Percentiles rank a stretch among this genome's conserved stretches.
These are phyloP conservation scores for Penicillium sp. DNA, from an alignment of 2,329 filamentous ascomycete species.

Conservation along the genomic window DNA sequence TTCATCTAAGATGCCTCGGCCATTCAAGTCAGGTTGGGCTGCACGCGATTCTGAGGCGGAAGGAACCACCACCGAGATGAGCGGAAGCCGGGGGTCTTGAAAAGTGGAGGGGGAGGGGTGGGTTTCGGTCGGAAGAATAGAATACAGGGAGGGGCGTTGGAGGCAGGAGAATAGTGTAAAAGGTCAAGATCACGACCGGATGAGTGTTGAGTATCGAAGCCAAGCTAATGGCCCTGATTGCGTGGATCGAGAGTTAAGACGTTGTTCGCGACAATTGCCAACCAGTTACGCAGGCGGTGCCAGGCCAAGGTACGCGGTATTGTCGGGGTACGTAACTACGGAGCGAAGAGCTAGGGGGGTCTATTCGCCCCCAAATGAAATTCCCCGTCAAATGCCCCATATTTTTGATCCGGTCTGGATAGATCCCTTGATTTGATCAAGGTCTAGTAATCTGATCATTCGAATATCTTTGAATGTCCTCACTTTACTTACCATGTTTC, in stretches of 20 bases:
- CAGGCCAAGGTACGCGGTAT: slow-evolving; percentile 15
- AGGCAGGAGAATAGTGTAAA: slow-evolving; percentile 9
- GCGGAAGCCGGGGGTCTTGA: slow-evolving; percentile 13
- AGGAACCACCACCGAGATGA: slow-evolving; percentile 21
- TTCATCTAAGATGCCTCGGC: slow-evolving; percentile 19
- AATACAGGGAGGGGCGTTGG: background rate
- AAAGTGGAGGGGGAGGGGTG: background rate
- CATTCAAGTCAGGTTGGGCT: slow-evolving; percentile 35
- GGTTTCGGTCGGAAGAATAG: background rate
- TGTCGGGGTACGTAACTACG: slow-evolving; percentile 10
- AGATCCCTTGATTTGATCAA: background rate
- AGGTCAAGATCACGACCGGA: slow-evolving; percentile 7
- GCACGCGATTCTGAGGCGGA: slow-evolving; percentile 37
- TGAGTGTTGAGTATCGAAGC: slow-evolving; percentile 30
- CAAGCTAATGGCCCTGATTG: slow-evolving; percentile 30
- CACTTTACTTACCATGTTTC: background rate
- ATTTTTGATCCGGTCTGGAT: background rate
- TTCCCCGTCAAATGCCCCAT: background rate
- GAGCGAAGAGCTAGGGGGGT: slow-evolving; percentile 3
- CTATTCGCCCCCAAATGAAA: background rate
- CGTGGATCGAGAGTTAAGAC: slow-evolving; percentile 24
- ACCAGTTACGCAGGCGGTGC: slow-evolving; percentile 24
- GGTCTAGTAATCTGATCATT: background rate
- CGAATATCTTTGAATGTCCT: background rate
- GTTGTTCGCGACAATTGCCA: slow-evolving; percentile 11